Conservation (phyloP, 345 rosid species). For the Anastatica hierochuntica region DNA sequence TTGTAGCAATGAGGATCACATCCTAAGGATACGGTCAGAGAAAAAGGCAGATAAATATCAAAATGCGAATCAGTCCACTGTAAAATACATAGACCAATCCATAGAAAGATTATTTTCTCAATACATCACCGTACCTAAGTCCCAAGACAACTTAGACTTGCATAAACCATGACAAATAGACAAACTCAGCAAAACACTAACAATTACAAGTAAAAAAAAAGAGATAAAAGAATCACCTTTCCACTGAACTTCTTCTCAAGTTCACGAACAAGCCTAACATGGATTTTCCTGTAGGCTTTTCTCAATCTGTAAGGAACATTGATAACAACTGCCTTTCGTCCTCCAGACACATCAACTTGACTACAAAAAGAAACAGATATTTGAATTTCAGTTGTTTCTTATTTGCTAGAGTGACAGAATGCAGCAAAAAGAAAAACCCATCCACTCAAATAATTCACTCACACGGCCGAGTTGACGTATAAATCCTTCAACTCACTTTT, state of each 20-base stretch:
- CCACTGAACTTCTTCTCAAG: too few relatives aligned
- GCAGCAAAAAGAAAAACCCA: neutral
- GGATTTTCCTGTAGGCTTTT: slow-evolving; percentile 68
- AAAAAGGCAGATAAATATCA: neutral
- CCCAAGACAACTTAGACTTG: too few relatives aligned
- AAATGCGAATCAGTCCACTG: neutral
- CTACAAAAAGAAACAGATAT: slow-evolving; percentile 32
- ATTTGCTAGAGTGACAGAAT: neutral
- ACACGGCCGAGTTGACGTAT: slow-evolving; percentile 64
- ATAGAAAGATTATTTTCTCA: too few relatives aligned
- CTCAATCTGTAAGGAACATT: slow-evolving; percentile 75
- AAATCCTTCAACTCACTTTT: slow-evolving; percentile 86
- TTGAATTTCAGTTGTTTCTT: neutral
- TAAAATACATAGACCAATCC: neutral
- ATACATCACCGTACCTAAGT: too few relatives aligned
- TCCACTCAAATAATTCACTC: slow-evolving; percentile 16
- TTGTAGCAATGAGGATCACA: slow-evolving; percentile 63
- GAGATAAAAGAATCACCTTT: slow-evolving; percentile 21
- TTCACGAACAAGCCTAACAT: slow-evolving; percentile 77
- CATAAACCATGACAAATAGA: neutral
- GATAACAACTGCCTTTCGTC: slow-evolving; percentile 64
- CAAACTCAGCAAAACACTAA: neutral
- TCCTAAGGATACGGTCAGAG: slow-evolving; percentile 30
- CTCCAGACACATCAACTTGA: slow-evolving; percentile 73
- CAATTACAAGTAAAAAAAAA: neutral